A percentile compares a stretch with the other conserved stretches of the same genome.
Evolutionary conservation across 2,329 filamentous ascomycete genomes (phyloP).

Genomic region (Venturia nashicola): DNA sequence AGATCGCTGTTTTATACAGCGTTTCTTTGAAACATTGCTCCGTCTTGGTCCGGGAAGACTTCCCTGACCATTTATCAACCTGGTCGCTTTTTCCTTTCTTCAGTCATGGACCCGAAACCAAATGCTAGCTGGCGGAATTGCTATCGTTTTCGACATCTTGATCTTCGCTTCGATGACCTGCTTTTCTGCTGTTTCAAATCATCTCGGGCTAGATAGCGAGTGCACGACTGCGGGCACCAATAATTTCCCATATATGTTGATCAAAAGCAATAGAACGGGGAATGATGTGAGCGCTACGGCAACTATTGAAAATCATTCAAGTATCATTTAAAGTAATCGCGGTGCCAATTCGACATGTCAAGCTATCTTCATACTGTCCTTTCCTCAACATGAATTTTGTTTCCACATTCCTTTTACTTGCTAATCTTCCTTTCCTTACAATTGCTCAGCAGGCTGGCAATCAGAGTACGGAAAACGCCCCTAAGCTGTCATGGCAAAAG

Average conservation of each 20-base stretch:
- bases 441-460: slow-evolving; percentile 31
- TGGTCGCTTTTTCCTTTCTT: neutral
- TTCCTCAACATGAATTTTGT: neutral
- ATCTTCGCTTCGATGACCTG: neutral
- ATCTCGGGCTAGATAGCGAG: neutral
- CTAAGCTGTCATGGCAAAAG: slow-evolving; percentile 25
- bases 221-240: neutral
- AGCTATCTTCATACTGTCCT: neutral
- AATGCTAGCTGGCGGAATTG: no score
- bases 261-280: neutral
- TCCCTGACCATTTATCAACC: neutral
- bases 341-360: neutral
- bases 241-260: neutral
- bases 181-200: neutral
- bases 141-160: neutral
- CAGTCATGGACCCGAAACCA: no score
- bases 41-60: neutral
- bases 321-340: neutral
- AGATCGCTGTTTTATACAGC: neutral
- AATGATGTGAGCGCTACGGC: neutral
- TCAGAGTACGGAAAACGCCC: slow-evolving; percentile 28
- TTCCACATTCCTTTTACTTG: neutral
- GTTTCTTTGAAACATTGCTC: neutral
- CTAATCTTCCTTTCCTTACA: slow-evolving; percentile 24
- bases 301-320: neutral